Conservation (phyloP, 768 basidiomycete genomes). For the Phaeotremella skinneri region DNA sequence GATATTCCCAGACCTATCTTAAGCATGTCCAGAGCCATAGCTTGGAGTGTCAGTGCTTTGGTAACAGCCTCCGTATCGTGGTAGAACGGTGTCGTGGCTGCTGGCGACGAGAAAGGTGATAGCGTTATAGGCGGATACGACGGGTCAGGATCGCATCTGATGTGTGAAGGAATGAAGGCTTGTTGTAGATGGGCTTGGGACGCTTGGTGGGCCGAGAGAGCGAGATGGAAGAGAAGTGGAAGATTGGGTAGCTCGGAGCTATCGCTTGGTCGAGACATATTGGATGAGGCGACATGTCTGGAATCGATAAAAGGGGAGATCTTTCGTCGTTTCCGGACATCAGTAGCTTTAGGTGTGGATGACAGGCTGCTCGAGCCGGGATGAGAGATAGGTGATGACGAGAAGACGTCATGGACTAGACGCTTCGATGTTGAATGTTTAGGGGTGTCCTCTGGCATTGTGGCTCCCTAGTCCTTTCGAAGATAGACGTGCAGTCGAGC, state of each 20-base stretch:
- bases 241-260: neutral
- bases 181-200: conserved; percentile 31
- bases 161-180: conserved; percentile 29
- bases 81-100: conserved; percentile 1
- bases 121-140: neutral
- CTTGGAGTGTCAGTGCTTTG: conserved; percentile 25
- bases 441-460: too few relatives aligned
- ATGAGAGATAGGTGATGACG: too few relatives aligned
- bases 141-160: neutral
- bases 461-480: too few relatives aligned
- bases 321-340: too few relatives aligned
- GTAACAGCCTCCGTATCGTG: conserved; percentile 21
- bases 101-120: neutral
- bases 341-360: too few relatives aligned
- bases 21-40: conserved; percentile 33
- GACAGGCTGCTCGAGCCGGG: too few relatives aligned
- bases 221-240: conserved; percentile 32
- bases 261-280: too few relatives aligned
- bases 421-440: too few relatives aligned
- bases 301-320: too few relatives aligned
- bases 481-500: too few relatives aligned
- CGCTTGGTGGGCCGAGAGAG: conserved; percentile 30
- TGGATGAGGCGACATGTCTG: too few relatives aligned
- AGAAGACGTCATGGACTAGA: too few relatives aligned
- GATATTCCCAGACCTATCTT: conserved; percentile 19